Percentiles rank a stretch among this genome's conserved stretches.
Evolutionary conservation across 768 basidiomycete genomes (phyloP).

Genomic region (Agaricus subrufescens): DNA sequence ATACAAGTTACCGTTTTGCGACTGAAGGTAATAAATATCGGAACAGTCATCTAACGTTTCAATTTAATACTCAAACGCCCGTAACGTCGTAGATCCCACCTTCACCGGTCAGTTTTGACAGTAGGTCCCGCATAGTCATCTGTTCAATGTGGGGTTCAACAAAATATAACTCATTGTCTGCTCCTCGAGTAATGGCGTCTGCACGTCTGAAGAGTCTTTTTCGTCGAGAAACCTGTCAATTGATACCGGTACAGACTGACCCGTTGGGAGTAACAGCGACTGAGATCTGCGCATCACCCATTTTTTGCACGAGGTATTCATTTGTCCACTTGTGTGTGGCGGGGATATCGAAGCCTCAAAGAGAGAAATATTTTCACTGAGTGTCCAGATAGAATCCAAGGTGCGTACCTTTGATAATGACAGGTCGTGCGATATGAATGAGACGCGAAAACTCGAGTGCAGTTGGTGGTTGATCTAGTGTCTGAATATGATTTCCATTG

Average conservation of each 20-base stretch:
- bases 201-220: slow-evolving; percentile 48
- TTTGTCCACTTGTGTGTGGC: slow-evolving; percentile 58
- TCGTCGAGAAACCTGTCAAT: slow-evolving; percentile 1
- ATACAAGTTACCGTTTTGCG: slow-evolving; percentile 88
- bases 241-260: slow-evolving; percentile 34
- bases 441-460: slow-evolving; percentile 66
- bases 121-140: slow-evolving; percentile 60
- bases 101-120: slow-evolving; percentile 28
- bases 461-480: slow-evolving; percentile 53
- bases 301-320: slow-evolving; percentile 50
- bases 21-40: slow-evolving; percentile 73
- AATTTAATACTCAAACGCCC: neutral
- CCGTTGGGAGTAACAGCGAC: slow-evolving; percentile 84
- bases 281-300: slow-evolving; percentile 54
- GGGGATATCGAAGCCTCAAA: slow-evolving; percentile 45
- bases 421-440: slow-evolving; percentile 66
- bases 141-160: slow-evolving; percentile 66
- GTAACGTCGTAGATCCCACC: slow-evolving; percentile 4
- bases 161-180: slow-evolving; percentile 62
- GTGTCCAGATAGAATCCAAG: neutral
- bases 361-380: neutral
- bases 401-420: slow-evolving; percentile 59
- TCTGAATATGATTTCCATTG: slow-evolving; percentile 50
- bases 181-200: slow-evolving; percentile 59
- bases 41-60: slow-evolving; percentile 3